Conservation (phyloP, 805 yeast genomes). For the Pichia scutulata region DNA sequence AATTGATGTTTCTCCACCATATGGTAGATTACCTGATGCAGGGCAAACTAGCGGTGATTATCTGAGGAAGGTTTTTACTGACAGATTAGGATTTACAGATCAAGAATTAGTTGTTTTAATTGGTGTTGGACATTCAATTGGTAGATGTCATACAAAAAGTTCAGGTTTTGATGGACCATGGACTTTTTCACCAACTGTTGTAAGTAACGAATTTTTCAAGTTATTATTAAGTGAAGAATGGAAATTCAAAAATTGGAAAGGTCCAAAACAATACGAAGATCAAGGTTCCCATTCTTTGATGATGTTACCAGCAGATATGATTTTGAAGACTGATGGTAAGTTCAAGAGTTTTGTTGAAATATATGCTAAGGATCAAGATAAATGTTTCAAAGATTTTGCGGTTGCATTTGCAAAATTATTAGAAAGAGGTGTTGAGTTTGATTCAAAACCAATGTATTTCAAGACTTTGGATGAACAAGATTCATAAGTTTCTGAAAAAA, state of each 20-base stretch:
- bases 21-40: slow-evolving; percentile 46
- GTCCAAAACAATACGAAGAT: slow-evolving; percentile 57
- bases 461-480: slow-evolving; percentile 68
- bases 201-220: slow-evolving; percentile 68
- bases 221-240: slow-evolving; percentile 47
- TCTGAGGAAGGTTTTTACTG: slow-evolving; percentile 35
- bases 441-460: slow-evolving; percentile 39
- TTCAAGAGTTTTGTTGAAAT: slow-evolving; percentile 39
- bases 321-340: slow-evolving; percentile 38
- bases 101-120: slow-evolving; percentile 39
- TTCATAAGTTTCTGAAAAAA: not conserved
- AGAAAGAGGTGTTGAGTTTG: slow-evolving; percentile 68
- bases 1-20: slow-evolving; percentile 33
- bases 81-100: slow-evolving; percentile 41
- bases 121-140: slow-evolving; percentile 42
- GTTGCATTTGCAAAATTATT: slow-evolving; percentile 40
- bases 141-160: slow-evolving; percentile 42
- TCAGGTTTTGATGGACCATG: slow-evolving; percentile 87
- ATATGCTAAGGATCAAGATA: slow-evolving; percentile 42
- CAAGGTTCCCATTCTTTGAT: slow-evolving; percentile 44
- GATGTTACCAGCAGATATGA: slow-evolving; percentile 58
- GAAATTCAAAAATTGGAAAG: slow-evolving; percentile 52
- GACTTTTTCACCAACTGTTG: slow-evolving; percentile 73
- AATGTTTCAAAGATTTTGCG: slow-evolving; percentile 43
- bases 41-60: slow-evolving; percentile 36